Base-by-base conservation (phyloP, 2,329 filamentous ascomycete genomes). In the Alternaria postmessia region DNA sequence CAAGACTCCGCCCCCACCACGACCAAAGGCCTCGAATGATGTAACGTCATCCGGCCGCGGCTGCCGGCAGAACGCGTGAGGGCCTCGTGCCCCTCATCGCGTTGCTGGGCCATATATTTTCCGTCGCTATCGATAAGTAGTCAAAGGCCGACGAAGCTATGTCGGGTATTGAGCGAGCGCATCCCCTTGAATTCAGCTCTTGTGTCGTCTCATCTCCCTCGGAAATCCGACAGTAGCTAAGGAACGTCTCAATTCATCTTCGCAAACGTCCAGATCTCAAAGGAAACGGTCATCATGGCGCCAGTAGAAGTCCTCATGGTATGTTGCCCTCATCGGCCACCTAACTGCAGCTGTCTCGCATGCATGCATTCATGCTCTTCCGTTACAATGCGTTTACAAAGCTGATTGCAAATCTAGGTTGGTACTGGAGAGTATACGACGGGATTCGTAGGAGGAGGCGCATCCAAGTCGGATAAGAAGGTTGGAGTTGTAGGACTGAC, bases 371-470 rank as follows among this genome's bases (percentile, higher is more conserved):
- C 41, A 48, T 60, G 60, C 56, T 60, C 61, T 39, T 52, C 41
- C 47, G 28, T 22, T 34, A 28, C 38, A n/a, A 28, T 18, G 41
- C 24, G 28, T 18, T 18, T 30, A 36, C 24, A 43, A 49, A 46
- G 57, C 66, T 69, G 49, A 72, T 51, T 8, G 39, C 32, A 32
- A 26, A 39, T 51, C 28, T 51, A 79, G 91, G 87, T 97, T 60
- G 94, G 94, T 66, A 97, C 94, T 11, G 94, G 94, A 74, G 94
- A 97, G 85, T 97, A 97, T 85, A 97, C 94, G 72, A 97, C 94
- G 43, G 94, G 94, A 59, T 97, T 95, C 71, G 93, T 97, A 58
- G 93, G 92, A 59, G 89, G 89, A 62, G 91, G 90, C 61, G 90
- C 89, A 52, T 96, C 93, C 4, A 89, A 87, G 11, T 96, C 93